Conservation (phyloP, 129 eudicot genomes). For the Artemisia annua region DNA sequence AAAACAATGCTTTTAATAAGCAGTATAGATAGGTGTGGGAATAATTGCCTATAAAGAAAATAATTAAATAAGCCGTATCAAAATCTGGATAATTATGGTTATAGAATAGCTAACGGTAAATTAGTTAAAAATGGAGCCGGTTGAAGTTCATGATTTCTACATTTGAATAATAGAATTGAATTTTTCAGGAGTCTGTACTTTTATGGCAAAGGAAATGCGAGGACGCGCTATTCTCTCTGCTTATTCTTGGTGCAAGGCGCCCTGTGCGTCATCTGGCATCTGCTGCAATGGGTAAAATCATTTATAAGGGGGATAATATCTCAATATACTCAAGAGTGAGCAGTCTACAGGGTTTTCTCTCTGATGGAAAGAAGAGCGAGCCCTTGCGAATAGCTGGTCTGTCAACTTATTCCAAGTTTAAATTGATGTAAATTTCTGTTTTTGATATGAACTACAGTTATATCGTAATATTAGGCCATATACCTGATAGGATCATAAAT, state of each 20-base stretch:
- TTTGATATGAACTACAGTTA: conserved; percentile 5
- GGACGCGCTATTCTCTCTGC: conserved; percentile 84
- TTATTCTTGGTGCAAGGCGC: conserved; percentile 91
- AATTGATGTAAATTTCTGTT: neutral
- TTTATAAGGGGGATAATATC: conserved; percentile 74
- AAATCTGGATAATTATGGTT: no score
- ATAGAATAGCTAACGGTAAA: no score
- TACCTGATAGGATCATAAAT: conserved; percentile 7
- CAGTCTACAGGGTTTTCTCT: conserved; percentile 86
- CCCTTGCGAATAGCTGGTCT: conserved; percentile 91
- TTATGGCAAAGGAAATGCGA: conserved; percentile 96
- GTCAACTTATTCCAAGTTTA: conserved; percentile 30
- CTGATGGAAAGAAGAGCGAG: conserved; percentile 88
- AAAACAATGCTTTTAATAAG: neutral
- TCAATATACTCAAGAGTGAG: conserved; percentile 97
- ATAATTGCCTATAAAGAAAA: no score
- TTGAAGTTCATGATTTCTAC: conserved; percentile 11
- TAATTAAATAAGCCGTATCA: no score
- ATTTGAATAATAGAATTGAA: conserved; percentile 5
- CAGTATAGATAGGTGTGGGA: no score
- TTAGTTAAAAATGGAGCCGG: neutral
- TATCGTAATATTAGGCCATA: neutral
- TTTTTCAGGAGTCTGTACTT: conserved; percentile 73
- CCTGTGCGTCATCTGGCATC: conserved; percentile 99
- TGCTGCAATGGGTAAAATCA: conserved; percentile 85